Conservation (phyloP, 2,329 filamentous ascomycete species). For the Chaetomiaceae sp. region DNA sequence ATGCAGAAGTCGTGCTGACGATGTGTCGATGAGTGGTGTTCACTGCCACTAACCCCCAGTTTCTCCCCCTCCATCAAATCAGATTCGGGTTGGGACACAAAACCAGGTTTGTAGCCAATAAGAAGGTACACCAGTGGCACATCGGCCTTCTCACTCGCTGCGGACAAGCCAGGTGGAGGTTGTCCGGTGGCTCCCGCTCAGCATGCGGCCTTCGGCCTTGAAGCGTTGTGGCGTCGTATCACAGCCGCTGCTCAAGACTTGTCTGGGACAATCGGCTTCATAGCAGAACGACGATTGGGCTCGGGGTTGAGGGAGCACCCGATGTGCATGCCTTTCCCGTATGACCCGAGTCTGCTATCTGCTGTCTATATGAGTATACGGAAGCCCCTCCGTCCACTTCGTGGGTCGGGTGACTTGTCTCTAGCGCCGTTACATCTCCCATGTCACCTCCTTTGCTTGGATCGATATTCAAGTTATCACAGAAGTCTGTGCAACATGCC, state of each 20-base stretch:
- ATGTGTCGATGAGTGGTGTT: background rate
- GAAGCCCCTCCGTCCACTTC: no score
- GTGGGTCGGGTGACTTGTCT: no score
- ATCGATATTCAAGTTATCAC: no score
- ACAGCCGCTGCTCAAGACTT: background rate
- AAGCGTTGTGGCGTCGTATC: conserved; percentile 3
- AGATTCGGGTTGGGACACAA: conserved; percentile 6
- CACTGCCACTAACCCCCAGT: background rate
- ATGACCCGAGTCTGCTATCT: no score
- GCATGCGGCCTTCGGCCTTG: conserved; percentile 2
- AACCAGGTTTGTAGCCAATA: background rate
- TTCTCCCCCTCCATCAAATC: background rate
- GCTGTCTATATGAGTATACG: no score
- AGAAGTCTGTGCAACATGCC: background rate
- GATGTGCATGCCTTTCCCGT: background rate
- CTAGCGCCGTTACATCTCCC: no score
- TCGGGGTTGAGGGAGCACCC: conserved; percentile 3
- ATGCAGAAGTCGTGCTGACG: no score
- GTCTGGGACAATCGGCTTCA: background rate
- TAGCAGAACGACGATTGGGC: background rate
- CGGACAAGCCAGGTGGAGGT: conserved; percentile 14
- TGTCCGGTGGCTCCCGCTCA: conserved; percentile 4
- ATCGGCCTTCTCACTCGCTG: conserved; percentile 2
- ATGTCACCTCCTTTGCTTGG: no score
- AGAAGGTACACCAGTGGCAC: background rate